These are phyloP conservation scores for Sarcodon aspratus DNA, from an alignment of 768 basidiomycete species.

Conservation along the genomic window DNA sequence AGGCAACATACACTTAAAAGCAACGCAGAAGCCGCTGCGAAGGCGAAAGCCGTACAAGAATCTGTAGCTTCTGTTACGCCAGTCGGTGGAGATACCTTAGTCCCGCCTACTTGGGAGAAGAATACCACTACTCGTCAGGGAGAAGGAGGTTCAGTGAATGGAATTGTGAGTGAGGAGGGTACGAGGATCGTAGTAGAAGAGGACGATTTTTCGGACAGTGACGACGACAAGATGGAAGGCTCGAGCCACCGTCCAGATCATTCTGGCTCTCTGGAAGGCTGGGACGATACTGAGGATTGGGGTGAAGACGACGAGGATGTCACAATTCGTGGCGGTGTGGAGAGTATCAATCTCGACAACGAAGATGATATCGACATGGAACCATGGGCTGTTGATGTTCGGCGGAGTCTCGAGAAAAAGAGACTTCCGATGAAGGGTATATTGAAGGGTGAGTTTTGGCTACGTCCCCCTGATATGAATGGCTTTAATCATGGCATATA, in stretches of 20 bases:
- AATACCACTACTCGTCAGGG: conserved; percentile 58
- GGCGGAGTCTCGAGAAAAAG: conserved; percentile 60
- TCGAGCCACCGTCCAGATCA: conserved; percentile 28
- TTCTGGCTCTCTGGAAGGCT: conserved; percentile 35
- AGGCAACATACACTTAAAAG: conserved; percentile 86
- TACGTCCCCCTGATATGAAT: not conserved
- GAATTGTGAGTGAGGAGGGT: conserved; percentile 53
- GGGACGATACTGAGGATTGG: conserved; percentile 78
- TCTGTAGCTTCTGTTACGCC: conserved; percentile 35
- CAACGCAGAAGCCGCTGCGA: conserved; percentile 69
- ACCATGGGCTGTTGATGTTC: conserved; percentile 68
- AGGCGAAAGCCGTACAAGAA: conserved; percentile 45
- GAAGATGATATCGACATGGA: conserved; percentile 50
- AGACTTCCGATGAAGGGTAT: conserved; percentile 72
- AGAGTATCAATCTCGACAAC: conserved; percentile 34
- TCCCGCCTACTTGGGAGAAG: conserved; percentile 68
- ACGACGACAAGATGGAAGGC: conserved; percentile 43
- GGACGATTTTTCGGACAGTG: conserved; percentile 45
- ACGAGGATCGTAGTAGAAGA: conserved; percentile 46
- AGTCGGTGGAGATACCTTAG: conserved; percentile 9
- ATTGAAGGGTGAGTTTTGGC: conserved; percentile 60
- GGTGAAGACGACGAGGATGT: conserved; percentile 62
- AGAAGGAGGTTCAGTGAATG: conserved; percentile 31
- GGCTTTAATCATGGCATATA: conserved; percentile 57
- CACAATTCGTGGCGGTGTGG: conserved; percentile 57